These are phyloP conservation scores for Volvox africanus DNA, from an alignment of 139 green algal species.

Conservation along the genomic window DNA sequence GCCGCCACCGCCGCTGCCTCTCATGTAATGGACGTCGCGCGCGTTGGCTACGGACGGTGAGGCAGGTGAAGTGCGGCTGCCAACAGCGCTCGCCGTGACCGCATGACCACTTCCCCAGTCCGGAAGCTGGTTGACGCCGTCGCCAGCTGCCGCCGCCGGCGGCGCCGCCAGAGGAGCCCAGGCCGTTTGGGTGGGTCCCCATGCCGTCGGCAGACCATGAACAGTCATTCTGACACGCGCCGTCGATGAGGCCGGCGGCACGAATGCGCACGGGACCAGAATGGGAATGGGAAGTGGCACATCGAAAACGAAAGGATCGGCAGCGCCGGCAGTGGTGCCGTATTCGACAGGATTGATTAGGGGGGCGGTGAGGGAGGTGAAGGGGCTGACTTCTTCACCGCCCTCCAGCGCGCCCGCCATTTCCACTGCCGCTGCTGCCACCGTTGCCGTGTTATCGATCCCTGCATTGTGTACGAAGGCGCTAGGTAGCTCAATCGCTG, in stretches of 20 bases:
- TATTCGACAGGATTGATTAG: background rate
- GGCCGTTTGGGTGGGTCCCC: background rate
- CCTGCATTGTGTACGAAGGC: background rate
- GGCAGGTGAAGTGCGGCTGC: background rate
- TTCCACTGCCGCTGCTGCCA: background rate
- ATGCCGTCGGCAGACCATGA: constrained; percentile 5
- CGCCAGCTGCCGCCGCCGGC: background rate
- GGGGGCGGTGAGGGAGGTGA: background rate
- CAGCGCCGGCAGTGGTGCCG: background rate
- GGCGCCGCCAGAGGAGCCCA: background rate
- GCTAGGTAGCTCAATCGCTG: background rate
- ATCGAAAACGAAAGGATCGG: background rate
- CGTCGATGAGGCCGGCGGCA: background rate
- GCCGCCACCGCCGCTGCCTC: background rate
- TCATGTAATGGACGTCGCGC: background rate
- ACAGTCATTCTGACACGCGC: background rate
- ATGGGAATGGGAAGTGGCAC: background rate
- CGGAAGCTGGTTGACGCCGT: background rate
- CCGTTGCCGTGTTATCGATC: background rate
- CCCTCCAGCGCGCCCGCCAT: background rate
- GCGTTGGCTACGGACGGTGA: too few relatives aligned
- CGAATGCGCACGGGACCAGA: background rate
- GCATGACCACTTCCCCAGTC: background rate
- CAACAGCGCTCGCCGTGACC: background rate
- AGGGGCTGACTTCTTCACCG: background rate